Evolutionary conservation across 192 early-diverging fungal genomes (phyloP).

Genomic region (Coemansia sp.): DNA sequence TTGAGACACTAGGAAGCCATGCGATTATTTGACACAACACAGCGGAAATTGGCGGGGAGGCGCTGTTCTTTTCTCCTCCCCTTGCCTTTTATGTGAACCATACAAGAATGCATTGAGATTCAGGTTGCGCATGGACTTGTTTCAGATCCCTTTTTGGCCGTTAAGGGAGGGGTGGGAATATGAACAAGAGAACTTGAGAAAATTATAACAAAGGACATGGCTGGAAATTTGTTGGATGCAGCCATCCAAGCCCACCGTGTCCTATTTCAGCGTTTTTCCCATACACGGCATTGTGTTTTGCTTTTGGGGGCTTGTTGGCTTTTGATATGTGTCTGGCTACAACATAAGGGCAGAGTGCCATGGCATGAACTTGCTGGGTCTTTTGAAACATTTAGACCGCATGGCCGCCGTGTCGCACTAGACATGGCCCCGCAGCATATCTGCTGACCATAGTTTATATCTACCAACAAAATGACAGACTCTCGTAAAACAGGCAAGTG

Average conservation of each 20-base stretch:
- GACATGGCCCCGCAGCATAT: not conserved
- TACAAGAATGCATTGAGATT: not conserved
- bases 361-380: not conserved
- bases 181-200: not conserved
- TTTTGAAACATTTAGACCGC: not conserved
- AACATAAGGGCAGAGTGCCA: not conserved
- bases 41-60: not conserved
- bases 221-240: not conserved
- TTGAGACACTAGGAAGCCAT: constrained; percentile 4
- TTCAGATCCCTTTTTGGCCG: not conserved
- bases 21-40: not conserved
- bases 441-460: not conserved
- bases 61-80: not conserved
- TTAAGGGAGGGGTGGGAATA: not conserved
- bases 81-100: not conserved
- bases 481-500: not conserved
- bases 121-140: not conserved
- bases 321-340: too few relatives aligned
- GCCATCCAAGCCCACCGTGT: not conserved
- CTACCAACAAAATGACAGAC: not conserved
- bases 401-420: not conserved
- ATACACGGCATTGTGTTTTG: not conserved
- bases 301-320: not conserved
- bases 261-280: not conserved
- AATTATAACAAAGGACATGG: not conserved